Evolutionary conservation across 441 rosid genomes (phyloP).

Genomic region (Jatropha podagrica): DNA sequence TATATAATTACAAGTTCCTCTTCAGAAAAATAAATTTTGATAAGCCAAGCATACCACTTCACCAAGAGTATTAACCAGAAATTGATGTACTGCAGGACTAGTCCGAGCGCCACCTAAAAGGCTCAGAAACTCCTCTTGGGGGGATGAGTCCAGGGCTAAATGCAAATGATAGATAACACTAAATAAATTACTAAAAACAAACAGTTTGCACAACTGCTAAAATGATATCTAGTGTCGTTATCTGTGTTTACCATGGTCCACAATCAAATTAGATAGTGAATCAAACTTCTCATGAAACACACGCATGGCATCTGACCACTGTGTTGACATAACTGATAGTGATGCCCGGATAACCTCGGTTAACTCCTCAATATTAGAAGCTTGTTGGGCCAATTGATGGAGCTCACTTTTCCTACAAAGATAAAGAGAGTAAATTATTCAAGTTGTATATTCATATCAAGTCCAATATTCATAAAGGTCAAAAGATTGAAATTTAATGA

Average conservation of each 20-base stretch:
- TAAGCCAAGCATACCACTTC: slow-evolving; percentile 66
- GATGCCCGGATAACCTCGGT: slow-evolving; percentile 78
- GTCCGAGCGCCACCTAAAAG: slow-evolving; percentile 88
- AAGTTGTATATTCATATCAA: slow-evolving; percentile 8
- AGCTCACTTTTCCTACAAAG: slow-evolving; percentile 75
- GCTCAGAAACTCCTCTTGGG: slow-evolving; percentile 94
- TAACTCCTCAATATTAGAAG: slow-evolving; percentile 84
- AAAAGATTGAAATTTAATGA: background rate
- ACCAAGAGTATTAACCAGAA: slow-evolving; percentile 79
- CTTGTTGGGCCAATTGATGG: slow-evolving; percentile 96
- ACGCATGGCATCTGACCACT: slow-evolving; percentile 89
- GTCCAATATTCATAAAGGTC: background rate
- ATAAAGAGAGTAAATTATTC: slow-evolving; percentile 13
- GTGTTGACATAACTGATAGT: slow-evolving; percentile 74
- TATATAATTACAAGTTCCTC: slow-evolving; percentile 21
- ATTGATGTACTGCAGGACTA: slow-evolving; percentile 91
- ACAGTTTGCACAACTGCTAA: slow-evolving; percentile 10
- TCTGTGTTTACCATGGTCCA: slow-evolving; percentile 60
- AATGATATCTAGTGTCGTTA: slow-evolving; percentile 12
- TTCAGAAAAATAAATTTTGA: slow-evolving; percentile 23
- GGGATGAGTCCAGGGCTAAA: slow-evolving; percentile 79
- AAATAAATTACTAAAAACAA: slow-evolving; percentile 22
- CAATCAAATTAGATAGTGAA: slow-evolving; percentile 66
- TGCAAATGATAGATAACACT: slow-evolving; percentile 24
- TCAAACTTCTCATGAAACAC: slow-evolving; percentile 76